Conservation (phyloP, 2,329 filamentous ascomycete species). For the Aspergillus alliaceus region DNA sequence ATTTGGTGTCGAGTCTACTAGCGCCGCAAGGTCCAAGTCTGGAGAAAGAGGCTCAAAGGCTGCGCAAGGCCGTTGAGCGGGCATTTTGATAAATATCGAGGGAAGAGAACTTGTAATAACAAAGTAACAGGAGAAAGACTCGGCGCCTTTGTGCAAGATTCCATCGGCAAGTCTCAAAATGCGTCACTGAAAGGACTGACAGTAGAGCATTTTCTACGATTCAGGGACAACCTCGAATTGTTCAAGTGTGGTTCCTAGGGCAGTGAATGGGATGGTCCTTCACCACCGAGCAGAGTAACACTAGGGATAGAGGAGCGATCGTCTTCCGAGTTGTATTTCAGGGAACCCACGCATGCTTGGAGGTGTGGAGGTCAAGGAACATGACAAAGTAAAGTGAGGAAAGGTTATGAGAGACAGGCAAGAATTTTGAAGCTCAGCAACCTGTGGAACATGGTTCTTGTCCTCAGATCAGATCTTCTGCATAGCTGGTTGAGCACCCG, state of each 20-base stretch:
- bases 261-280: neutral
- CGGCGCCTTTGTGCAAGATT: neutral
- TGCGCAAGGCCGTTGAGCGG: conserved; percentile 74
- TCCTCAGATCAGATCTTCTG: neutral
- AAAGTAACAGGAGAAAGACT: neutral
- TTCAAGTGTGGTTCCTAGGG: no score
- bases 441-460: neutral
- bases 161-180: neutral
- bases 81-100: conserved; percentile 56
- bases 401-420: neutral
- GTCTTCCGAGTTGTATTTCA: neutral
- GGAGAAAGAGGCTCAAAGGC: conserved; percentile 91
- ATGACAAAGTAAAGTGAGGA: neutral
- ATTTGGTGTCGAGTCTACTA: conserved; percentile 78
- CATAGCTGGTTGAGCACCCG: neutral
- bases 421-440: neutral
- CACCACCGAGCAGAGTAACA: neutral
- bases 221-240: neutral
- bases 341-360: neutral
- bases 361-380: neutral
- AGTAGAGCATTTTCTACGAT: neutral
- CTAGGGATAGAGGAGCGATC: neutral
- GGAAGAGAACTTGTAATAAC: neutral
- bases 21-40: conserved; percentile 70
- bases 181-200: neutral